Evolutionary conservation across 169 alveolate species (phyloP).

Genomic region (Plasmodium gonderi): DNA sequence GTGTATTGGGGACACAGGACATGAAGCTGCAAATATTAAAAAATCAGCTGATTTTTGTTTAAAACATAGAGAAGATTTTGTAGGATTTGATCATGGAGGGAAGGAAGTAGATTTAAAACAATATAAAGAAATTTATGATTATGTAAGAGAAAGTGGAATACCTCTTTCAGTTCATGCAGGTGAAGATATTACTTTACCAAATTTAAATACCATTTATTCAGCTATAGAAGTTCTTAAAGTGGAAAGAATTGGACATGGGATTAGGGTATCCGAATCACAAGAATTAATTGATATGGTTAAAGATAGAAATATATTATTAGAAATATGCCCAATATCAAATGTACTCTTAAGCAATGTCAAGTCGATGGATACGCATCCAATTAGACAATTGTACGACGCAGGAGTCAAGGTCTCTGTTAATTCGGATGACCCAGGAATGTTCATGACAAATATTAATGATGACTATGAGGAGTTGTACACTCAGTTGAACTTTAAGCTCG

Average conservation of each 20-base stretch:
- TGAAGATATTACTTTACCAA: constrained; percentile 72
- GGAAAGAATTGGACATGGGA: constrained; percentile 78
- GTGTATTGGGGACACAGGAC: constrained; percentile 73
- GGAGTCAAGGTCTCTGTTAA: constrained; percentile 77
- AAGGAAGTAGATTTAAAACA: constrained; percentile 64
- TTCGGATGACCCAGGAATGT: constrained; percentile 79
- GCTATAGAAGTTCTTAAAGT: constrained; percentile 67
- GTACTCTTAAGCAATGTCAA: constrained; percentile 69
- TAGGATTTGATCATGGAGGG: constrained; percentile 78
- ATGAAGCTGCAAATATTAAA: constrained; percentile 57
- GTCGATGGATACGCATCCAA: constrained; percentile 76
- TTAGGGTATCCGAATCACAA: constrained; percentile 74
- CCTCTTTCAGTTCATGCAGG: constrained; percentile 78
- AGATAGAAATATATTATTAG: constrained; percentile 68
- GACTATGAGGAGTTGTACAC: constrained; percentile 70
- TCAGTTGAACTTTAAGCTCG: constrained; percentile 70
- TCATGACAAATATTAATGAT: constrained; percentile 65
- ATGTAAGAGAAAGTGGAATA: constrained; percentile 70
- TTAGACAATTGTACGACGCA: constrained; percentile 74
- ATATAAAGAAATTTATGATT: constrained; percentile 45
- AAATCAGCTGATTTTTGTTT: constrained; percentile 71
- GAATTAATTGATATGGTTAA: constrained; percentile 68
- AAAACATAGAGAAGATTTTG: constrained; percentile 62
- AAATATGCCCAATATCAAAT: constrained; percentile 76
- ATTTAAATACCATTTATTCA: constrained; percentile 65